phyloP scores from a whole-genome alignment of 306 rosid species.

The Glycine tomentella region DNA sequence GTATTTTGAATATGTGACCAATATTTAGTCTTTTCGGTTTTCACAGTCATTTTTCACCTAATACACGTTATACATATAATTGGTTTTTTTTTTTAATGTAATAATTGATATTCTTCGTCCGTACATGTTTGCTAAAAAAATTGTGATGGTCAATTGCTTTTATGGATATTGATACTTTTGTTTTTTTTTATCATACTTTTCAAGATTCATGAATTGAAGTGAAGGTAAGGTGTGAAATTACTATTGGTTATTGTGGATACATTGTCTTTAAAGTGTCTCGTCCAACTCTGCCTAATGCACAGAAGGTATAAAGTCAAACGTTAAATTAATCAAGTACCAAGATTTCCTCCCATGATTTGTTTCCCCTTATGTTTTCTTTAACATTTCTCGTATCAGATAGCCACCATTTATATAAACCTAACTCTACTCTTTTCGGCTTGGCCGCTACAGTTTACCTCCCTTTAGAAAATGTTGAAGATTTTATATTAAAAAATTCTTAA shows the following conservation, averaged over 20 bases:
- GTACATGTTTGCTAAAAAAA: not conserved
- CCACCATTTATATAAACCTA: conserved; percentile 37
- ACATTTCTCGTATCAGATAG: conserved; percentile 5
- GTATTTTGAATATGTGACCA: too few species aligned
- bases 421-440: conserved; percentile 22
- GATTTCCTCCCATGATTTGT: conserved; percentile 44
- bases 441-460: conserved; percentile 13
- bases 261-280: conserved; percentile 42
- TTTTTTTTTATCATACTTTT: conserved; percentile 1
- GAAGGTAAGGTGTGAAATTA: conserved; percentile 35
- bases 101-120: not conserved
- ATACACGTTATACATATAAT: not conserved
- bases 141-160: conserved; percentile 28
- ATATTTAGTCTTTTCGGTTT: too few species aligned
- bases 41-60: not conserved
- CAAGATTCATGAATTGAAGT: conserved; percentile 21
- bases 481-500: conserved; percentile 14
- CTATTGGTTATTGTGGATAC: conserved; percentile 38
- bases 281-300: conserved; percentile 42
- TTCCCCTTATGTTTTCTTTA: conserved; percentile 10
- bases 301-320: conserved; percentile 53
- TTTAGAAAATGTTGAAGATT: not conserved
- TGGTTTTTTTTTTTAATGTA: too few species aligned
- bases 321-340: conserved; percentile 51
- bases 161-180: conserved; percentile 34